Conservation (phyloP, 768 basidiomycete genomes). For the Exsudoporus frostii region DNA sequence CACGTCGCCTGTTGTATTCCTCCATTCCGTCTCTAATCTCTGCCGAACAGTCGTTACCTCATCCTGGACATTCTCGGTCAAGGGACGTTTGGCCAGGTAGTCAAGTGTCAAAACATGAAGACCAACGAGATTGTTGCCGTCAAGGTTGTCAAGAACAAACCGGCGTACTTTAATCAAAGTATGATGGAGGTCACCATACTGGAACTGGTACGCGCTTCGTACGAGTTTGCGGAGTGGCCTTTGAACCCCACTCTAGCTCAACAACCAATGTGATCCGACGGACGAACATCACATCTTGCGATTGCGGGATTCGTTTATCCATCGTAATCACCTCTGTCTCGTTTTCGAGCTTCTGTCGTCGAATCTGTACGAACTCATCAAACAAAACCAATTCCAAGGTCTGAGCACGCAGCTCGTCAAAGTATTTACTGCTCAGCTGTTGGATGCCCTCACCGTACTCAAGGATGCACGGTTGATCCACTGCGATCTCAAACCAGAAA, state of each 20-base stretch:
- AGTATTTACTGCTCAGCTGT: slow-evolving; percentile 93
- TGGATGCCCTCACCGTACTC: slow-evolving; percentile 88
- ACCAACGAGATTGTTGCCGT: slow-evolving; percentile 98
- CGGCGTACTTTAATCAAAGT: slow-evolving; percentile 98
- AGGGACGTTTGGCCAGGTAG: slow-evolving; percentile 98
- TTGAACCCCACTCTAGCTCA: slow-evolving; percentile 56
- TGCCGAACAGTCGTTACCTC: slow-evolving; percentile 64
- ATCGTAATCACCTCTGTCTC: slow-evolving; percentile 93
- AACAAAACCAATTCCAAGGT: slow-evolving; percentile 99
- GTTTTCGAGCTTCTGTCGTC: slow-evolving; percentile 97
- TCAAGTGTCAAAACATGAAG: slow-evolving; percentile 99
- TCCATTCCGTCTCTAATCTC: slow-evolving; percentile 7
- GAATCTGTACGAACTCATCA: slow-evolving; percentile 98
- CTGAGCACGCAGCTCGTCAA: slow-evolving; percentile 96
- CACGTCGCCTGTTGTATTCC: slow-evolving; percentile 38
- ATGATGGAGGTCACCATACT: slow-evolving; percentile 99
- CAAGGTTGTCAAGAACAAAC: slow-evolving; percentile 99
- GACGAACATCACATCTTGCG: slow-evolving; percentile 98
- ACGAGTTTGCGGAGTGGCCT: not conserved
- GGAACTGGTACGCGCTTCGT: slow-evolving; percentile 71
- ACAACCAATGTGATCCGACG: slow-evolving; percentile 88
- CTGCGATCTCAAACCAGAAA: slow-evolving; percentile 98
- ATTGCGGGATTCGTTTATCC: slow-evolving; percentile 93
- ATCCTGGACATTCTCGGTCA: slow-evolving; percentile 98
- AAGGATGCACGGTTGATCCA: slow-evolving; percentile 97